A percentile compares a stretch with the other conserved stretches of the same genome.
These are phyloP conservation scores for Notholithocarpus densiflorus DNA, from an alignment of 306 rosid genomes.

Conservation along the genomic window DNA sequence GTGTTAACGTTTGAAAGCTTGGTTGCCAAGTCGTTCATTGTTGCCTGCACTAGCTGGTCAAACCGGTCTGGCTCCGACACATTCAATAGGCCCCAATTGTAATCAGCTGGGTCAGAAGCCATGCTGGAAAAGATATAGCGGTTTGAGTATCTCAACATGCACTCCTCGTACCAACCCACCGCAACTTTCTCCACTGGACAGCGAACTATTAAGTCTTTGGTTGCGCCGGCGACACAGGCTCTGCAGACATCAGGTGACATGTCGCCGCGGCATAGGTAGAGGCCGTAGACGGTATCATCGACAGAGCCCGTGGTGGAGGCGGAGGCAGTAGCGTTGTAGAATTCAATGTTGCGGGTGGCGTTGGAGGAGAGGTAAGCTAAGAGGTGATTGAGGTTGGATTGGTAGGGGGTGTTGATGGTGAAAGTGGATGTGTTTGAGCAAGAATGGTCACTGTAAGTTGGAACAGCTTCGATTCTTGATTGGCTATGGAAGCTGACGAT, in stretches of 20 bases:
- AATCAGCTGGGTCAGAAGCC: not conserved
- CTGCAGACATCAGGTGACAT: slow-evolving; percentile 29
- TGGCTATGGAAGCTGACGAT: not conserved
- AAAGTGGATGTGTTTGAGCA: slow-evolving; percentile 15
- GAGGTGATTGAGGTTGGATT: slow-evolving; percentile 5
- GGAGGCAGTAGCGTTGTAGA: slow-evolving; percentile 35
- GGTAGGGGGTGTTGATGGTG: not conserved
- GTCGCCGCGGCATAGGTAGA: slow-evolving; percentile 48
- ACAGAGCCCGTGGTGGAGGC: not conserved
- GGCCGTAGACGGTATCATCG: slow-evolving; percentile 31
- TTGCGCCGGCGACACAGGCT: slow-evolving; percentile 40
- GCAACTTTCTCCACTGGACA: slow-evolving; percentile 37
- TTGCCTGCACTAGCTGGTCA: not conserved
- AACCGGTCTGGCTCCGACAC: not conserved
- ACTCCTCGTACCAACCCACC: slow-evolving; percentile 51
- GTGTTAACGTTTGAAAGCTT: not conserved
- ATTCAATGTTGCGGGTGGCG: slow-evolving; percentile 23
- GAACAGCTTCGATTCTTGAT: not conserved
- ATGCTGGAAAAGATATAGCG: slow-evolving; percentile 24
- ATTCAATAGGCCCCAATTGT: no score
- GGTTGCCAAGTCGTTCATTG: not conserved
- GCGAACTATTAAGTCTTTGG: slow-evolving; percentile 12
- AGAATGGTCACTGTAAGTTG: not conserved
- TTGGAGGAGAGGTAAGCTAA: slow-evolving; percentile 24
- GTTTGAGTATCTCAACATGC: slow-evolving; percentile 36